Conservation (phyloP, 371 early-diverging fungal species). For the Actinomucor elegans region DNA sequence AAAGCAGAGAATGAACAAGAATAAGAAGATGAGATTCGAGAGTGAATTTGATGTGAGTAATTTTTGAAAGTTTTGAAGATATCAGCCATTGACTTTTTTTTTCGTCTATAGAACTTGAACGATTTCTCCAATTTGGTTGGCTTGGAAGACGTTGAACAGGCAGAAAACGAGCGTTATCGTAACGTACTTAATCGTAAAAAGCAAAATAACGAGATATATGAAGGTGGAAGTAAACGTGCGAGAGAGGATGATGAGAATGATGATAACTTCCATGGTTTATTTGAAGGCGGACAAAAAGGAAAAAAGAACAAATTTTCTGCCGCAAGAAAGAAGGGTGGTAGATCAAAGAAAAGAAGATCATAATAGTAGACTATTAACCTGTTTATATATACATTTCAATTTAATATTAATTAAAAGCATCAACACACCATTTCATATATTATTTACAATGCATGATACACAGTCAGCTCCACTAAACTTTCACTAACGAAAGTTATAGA, state of each 20-base stretch:
- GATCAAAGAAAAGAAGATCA: constrained; percentile 21
- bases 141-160: constrained; percentile 55
- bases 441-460: too few relatives aligned
- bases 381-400: too few relatives aligned
- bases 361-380: constrained; percentile 4
- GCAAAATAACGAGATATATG: constrained; percentile 20
- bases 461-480: too few relatives aligned
- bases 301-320: constrained; percentile 7
- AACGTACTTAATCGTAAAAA: constrained; percentile 56
- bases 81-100: too few relatives aligned
- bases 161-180: constrained; percentile 50
- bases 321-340: constrained; percentile 12
- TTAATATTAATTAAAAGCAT: too few relatives aligned
- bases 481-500: too few relatives aligned
- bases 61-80: too few relatives aligned
- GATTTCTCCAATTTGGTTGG: constrained; percentile 71
- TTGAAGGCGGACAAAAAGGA: constrained; percentile 16
- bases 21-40: constrained; percentile 64
- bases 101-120: constrained; percentile 62
- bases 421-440: too few relatives aligned
- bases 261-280: constrained; percentile 16
- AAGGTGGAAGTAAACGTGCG: constrained; percentile 12
- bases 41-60: constrained; percentile 84
- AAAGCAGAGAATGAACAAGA: constrained; percentile 62
- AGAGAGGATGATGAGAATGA: constrained; percentile 16